A percentile compares a stretch with the other conserved stretches of the same genome.
phyloP scores from a whole-genome alignment of 805 yeast species.

The Metschnikowia baotianmanensis region DNA sequence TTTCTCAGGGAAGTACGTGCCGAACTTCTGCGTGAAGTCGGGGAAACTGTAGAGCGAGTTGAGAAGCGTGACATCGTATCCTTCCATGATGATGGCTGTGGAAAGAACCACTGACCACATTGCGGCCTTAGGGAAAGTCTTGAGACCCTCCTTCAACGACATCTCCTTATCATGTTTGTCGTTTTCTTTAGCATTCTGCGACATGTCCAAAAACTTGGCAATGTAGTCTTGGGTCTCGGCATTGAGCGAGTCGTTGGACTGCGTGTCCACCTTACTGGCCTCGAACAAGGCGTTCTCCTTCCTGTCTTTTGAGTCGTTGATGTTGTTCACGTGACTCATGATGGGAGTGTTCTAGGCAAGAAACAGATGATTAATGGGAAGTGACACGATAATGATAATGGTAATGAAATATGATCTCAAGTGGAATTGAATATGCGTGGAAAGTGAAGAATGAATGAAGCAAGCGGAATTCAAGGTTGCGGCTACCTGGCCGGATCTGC shows the following conservation, averaged over 20 bases:
- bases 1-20: constrained; percentile 28
- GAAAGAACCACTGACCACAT: constrained; percentile 46
- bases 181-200: constrained; percentile 35
- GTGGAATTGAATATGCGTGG: too few relatives aligned
- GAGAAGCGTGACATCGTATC: constrained; percentile 42
- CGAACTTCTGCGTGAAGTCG: constrained; percentile 32
- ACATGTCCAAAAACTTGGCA: constrained; percentile 37
- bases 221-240: constrained; percentile 10
- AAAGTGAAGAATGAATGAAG: too few relatives aligned
- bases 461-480: too few relatives aligned
- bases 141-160: constrained; percentile 35
- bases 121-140: constrained; percentile 38
- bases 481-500: too few relatives aligned
- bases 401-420: too few relatives aligned
- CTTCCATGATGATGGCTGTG: constrained; percentile 39
- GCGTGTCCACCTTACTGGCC: background rate
- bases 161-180: constrained; percentile 34
- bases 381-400: too few relatives aligned
- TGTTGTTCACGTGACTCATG: too few relatives aligned
- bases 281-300: background rate
- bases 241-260: background rate
- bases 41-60: constrained; percentile 36
- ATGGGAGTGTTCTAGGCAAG: too few relatives aligned
- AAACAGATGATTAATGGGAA: too few relatives aligned
- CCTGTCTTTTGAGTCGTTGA: background rate